phyloP scores from a whole-genome alignment of 495 filamentous ascomycete species.

The Daldinia bambusicola region DNA sequence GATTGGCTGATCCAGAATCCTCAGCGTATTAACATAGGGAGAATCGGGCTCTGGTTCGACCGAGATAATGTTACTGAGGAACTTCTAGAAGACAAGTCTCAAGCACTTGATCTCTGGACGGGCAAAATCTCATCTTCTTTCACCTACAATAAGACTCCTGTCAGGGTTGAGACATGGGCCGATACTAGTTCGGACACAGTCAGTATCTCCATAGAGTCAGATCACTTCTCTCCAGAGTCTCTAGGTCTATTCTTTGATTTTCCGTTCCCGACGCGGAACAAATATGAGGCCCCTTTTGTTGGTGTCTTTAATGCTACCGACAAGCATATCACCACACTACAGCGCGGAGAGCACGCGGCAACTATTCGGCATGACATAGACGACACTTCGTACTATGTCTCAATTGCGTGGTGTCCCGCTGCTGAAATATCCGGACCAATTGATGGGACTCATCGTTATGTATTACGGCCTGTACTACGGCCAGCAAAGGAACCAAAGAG shows the following conservation, averaged over 20 bases:
- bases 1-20: conserved; percentile 66
- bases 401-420: conserved; percentile 51
- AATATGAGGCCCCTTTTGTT: conserved; percentile 61
- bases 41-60: conserved; percentile 59
- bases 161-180: conserved; percentile 58
- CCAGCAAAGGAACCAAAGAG: conserved; percentile 33
- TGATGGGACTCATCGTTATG: conserved; percentile 57
- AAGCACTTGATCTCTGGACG: conserved; percentile 62
- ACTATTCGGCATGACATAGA: conserved; percentile 58
- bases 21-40: conserved; percentile 61
- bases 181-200: conserved; percentile 61
- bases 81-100: conserved; percentile 51
- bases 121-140: conserved; percentile 60
- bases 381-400: conserved; percentile 56
- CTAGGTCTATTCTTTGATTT: conserved; percentile 64
- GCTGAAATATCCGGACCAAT: conserved; percentile 51
- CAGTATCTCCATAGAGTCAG: conserved; percentile 56
- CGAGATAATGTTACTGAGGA: conserved; percentile 53
- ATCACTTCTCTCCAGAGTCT: conserved; percentile 47
- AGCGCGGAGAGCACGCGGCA: conserved; percentile 45
- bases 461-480: conserved; percentile 52
- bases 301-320: conserved; percentile 58
- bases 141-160: conserved; percentile 50
- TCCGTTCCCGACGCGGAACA: conserved; percentile 58
- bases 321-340: conserved; percentile 55